Evolutionary conservation across 2,329 filamentous ascomycete genomes (phyloP), one percentile per base, ranked within the genome.

Genomic region (Clonostachys solani): DNA sequence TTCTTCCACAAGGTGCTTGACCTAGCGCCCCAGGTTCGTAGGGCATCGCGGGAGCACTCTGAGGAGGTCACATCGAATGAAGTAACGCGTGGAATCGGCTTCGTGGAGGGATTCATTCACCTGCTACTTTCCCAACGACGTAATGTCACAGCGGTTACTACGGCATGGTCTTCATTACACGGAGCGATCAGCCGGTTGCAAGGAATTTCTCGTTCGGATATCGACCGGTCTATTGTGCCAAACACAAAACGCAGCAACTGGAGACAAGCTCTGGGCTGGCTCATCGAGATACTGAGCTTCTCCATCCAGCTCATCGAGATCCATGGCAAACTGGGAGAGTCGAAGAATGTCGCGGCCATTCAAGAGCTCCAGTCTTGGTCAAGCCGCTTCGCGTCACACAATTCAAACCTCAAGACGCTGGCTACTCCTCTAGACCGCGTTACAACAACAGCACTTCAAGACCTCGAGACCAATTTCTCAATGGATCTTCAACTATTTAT

Each of bases 41-140:
- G 79, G 40, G 77, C 84, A 33, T 73, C 81, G 10, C 77, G 83
- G 52, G 84, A 89, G 44, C 90, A 95, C 64, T 90, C 88, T 1
- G 85, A 89, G 36, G 95, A 99, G 53, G 69, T 99, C 37, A 95
- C 87, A 41, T 78, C 83, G 40, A 85, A 89, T 9, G 90, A 96
- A 56, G 79, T 94, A 8, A 77, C 80, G 40, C 80, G 92, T 59
- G 92, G 90, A 61, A 78, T 88, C 43, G 90, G 90, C 0, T 89
- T 89, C 53, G 72, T 96, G n/a, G 94, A 99, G 62, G 90, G 92
- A 23, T 76, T 96, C 49, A 71, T 97, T 33, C 77, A 85, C 49
- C 68, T 83, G n/a, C 63, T 80, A 2, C 60, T 89, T 12, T 66
- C 71, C 5, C 87, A 92, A 61, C 75, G 86, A 49, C 64, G 63